phyloP scores from a whole-genome alignment of 1,284 basidiomycete species.

The Inonotus obliquus region DNA sequence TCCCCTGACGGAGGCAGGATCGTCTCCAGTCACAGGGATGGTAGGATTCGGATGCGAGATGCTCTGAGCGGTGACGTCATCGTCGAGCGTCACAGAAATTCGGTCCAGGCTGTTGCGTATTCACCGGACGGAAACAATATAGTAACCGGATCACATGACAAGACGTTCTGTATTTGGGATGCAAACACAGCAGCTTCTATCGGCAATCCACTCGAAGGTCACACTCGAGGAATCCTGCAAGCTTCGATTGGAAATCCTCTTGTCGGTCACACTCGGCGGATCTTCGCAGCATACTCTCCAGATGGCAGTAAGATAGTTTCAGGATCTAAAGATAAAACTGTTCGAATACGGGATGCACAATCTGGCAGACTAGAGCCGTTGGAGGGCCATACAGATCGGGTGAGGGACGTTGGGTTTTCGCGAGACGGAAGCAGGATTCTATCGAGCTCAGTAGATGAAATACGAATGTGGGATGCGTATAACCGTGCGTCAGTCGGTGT shows the following conservation, averaged over 20 bases:
- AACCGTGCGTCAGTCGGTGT: slow-evolving; percentile 24
- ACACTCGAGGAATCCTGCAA: not conserved
- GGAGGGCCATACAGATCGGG: not conserved
- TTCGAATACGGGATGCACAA: slow-evolving; percentile 17
- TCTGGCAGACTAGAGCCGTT: slow-evolving; percentile 7
- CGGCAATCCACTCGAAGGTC: not conserved
- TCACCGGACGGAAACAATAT: slow-evolving; percentile 1
- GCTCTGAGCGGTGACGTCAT: slow-evolving; percentile 38
- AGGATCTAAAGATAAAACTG: slow-evolving; percentile 7
- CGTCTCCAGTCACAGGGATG: slow-evolving; percentile 24
- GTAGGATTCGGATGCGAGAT: slow-evolving; percentile 92
- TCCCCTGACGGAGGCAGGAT: not conserved
- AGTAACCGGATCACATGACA: slow-evolving; percentile 6
- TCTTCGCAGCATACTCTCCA: not conserved
- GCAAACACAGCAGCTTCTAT: not conserved
- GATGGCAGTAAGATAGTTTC: slow-evolving; percentile 18
- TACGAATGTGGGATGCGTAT: slow-evolving; percentile 93
- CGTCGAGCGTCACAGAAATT: slow-evolving; percentile 15
- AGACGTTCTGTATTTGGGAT: slow-evolving; percentile 8
- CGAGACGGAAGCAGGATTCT: not conserved
- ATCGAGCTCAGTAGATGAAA: slow-evolving; percentile 60
- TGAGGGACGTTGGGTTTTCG: not conserved
- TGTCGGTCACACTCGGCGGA: slow-evolving; percentile 10
- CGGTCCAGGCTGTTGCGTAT: slow-evolving; percentile 20
- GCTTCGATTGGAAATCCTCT: no score